phyloP scores from a whole-genome alignment of 2,329 filamentous ascomycete genomes.

The Xylaria sp. region DNA sequence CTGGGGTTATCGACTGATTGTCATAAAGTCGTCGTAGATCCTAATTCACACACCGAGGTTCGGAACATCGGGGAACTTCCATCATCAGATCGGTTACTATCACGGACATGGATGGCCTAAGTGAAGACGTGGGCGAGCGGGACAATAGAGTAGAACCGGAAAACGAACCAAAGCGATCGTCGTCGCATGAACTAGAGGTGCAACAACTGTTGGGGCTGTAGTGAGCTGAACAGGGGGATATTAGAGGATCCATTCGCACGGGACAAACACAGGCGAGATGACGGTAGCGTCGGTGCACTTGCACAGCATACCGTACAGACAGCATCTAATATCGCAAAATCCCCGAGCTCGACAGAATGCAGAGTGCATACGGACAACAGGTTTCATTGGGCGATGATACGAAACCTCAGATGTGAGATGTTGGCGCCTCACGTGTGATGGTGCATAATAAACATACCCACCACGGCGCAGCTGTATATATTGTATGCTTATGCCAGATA shows the following conservation, averaged over 20 bases:
- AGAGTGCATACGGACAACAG: neutral
- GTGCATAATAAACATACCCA: conserved; percentile 8
- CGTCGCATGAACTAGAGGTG: conserved; percentile 36
- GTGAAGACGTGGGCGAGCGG: conserved; percentile 7
- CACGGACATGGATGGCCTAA: neutral
- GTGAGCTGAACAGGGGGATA: conserved; percentile 34
- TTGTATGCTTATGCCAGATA: neutral
- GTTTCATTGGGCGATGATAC: conserved; percentile 24
- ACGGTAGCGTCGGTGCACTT: conserved; percentile 24
- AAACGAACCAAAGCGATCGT: conserved; percentile 35
- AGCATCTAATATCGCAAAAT: conserved; percentile 16
- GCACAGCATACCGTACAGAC: neutral
- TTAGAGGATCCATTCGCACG: conserved; percentile 34
- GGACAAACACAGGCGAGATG: conserved; percentile 26
- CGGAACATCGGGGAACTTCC: conserved; percentile 23
- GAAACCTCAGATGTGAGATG: conserved; percentile 20
- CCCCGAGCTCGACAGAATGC: conserved; percentile 11
- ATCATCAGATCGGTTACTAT: conserved; percentile 7
- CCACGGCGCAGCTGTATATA: neutral
- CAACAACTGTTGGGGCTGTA: conserved; percentile 29
- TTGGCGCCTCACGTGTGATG: conserved; percentile 9
- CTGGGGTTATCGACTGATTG: neutral
- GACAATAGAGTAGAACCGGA: conserved; percentile 25
- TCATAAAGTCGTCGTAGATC: neutral
- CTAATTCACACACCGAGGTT: conserved; percentile 10